phyloP scores from a whole-genome alignment of 495 filamentous ascomycete genomes.

The Talaromyces ruber region DNA sequence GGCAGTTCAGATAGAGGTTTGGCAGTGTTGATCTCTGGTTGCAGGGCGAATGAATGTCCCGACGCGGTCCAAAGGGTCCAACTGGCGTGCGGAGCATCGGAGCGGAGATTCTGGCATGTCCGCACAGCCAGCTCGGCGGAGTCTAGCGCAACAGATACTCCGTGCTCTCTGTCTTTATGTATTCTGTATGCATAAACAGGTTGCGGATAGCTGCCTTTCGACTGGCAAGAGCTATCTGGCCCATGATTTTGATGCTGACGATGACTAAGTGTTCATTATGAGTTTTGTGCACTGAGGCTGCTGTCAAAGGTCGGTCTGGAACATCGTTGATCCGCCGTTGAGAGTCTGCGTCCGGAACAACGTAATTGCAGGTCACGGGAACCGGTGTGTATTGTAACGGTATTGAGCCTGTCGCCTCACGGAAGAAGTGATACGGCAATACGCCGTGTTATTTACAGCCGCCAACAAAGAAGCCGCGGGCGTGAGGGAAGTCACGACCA shows the following conservation, averaged over 20 bases:
- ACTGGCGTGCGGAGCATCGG: not conserved
- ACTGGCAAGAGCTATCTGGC: not conserved
- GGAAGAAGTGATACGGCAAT: not conserved
- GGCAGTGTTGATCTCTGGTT: not conserved
- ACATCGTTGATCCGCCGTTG: not conserved
- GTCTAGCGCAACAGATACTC: not conserved
- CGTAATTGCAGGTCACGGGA: not conserved
- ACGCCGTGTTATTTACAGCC: not conserved
- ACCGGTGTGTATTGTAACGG: not conserved
- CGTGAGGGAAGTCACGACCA: not conserved
- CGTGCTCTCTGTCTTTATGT: not conserved
- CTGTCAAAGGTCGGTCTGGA: not conserved
- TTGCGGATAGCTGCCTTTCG: not conserved
- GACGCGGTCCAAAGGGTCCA: not conserved
- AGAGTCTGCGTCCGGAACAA: not conserved
- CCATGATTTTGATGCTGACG: not conserved
- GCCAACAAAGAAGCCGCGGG: not conserved
- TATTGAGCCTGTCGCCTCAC: not conserved
- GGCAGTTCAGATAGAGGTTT: not conserved
- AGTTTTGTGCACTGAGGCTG: not conserved
- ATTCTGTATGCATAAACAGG: not conserved
- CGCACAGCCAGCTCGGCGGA: not conserved
- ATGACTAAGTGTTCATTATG: not conserved
- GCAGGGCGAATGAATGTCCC: not conserved
- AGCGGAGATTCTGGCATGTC: not conserved